Conservation (phyloP, 1,284 basidiomycete genomes). For the Rhodotorula sp. region DNA sequence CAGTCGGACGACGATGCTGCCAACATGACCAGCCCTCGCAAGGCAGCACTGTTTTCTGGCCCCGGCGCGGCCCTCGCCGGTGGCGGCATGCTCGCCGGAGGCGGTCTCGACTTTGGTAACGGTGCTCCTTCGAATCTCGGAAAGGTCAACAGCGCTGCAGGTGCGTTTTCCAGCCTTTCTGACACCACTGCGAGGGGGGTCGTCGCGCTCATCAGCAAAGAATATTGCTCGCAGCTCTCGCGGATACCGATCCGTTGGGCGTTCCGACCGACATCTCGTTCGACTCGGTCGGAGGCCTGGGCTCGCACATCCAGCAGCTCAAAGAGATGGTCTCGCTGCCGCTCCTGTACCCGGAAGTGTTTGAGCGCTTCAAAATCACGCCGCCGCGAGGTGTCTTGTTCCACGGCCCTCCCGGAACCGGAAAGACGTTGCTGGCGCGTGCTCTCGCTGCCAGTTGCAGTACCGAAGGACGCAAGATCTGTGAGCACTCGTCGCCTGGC, state of each 20-base stretch:
- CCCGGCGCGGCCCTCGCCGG: slow-evolving; percentile 41
- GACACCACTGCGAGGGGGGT: no score
- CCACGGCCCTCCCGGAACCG: slow-evolving; percentile 92
- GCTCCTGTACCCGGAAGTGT: slow-evolving; percentile 93
- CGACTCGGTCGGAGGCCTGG: slow-evolving; percentile 94
- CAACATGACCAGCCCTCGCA: slow-evolving; percentile 36
- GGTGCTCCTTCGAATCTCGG: slow-evolving; percentile 62
- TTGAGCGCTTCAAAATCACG: slow-evolving; percentile 89
- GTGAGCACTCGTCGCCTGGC: slow-evolving; percentile 54
- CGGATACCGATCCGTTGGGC: slow-evolving; percentile 93
- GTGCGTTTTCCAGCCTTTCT: slow-evolving; percentile 49
- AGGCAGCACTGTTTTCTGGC: slow-evolving; percentile 40
- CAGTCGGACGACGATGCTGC: slow-evolving; percentile 41
- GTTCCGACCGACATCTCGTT: slow-evolving; percentile 93
- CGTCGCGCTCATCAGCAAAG: background rate
- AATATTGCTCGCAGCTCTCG: slow-evolving; percentile 60
- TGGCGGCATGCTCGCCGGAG: slow-evolving; percentile 43
- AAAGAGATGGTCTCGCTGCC: slow-evolving; percentile 99
- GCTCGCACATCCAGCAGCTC: slow-evolving; percentile 92
- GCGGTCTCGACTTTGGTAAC: slow-evolving; percentile 37
- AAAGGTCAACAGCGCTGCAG: slow-evolving; percentile 68
- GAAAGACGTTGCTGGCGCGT: slow-evolving; percentile 88
- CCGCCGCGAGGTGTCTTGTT: slow-evolving; percentile 96
- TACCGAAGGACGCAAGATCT: slow-evolving; percentile 82
- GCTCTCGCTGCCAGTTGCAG: slow-evolving; percentile 93